A percentile compares a stretch with the other conserved stretches of the same genome.
Evolutionary conservation across 768 basidiomycete species (phyloP).

Genomic region (Kwoniella botswanensis): DNA sequence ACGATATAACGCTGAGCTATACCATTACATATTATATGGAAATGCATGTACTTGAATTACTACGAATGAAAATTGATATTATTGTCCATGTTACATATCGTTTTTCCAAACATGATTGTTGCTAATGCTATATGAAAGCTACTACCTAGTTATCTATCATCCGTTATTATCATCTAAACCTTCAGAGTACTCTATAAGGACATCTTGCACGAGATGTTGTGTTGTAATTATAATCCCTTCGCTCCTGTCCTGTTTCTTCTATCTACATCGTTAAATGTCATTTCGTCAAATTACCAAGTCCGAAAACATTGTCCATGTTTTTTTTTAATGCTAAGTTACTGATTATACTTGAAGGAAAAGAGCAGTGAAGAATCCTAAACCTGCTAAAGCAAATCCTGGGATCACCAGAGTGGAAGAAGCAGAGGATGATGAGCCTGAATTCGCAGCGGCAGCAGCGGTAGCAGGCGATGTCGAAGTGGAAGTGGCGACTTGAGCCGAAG

Average conservation of each 20-base stretch:
- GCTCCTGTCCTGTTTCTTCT: background rate
- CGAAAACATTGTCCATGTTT: background rate
- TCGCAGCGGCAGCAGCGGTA: background rate
- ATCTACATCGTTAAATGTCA: background rate
- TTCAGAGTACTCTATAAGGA: too few species aligned
- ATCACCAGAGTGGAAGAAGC: background rate
- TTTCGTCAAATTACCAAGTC: background rate
- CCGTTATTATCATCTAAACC: too few species aligned
- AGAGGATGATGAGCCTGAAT: background rate
- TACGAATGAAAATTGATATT: too few species aligned
- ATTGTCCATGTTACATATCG: too few species aligned
- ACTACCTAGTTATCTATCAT: too few species aligned
- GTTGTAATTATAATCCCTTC: too few species aligned
- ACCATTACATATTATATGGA: too few species aligned
- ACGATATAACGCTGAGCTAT: too few species aligned
- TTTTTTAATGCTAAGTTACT: background rate
- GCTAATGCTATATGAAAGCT: too few species aligned
- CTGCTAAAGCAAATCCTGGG: conserved; percentile 2
- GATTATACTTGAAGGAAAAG: background rate
- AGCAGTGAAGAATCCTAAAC: conserved; percentile 7
- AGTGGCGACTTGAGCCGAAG: conserved; percentile 21
- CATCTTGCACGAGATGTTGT: too few species aligned
- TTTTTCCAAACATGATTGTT: too few species aligned
- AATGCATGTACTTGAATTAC: too few species aligned
- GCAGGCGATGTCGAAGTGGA: background rate